phyloP scores from a whole-genome alignment of 495 filamentous ascomycete genomes.

The Aspergillus egyptiacus region DNA sequence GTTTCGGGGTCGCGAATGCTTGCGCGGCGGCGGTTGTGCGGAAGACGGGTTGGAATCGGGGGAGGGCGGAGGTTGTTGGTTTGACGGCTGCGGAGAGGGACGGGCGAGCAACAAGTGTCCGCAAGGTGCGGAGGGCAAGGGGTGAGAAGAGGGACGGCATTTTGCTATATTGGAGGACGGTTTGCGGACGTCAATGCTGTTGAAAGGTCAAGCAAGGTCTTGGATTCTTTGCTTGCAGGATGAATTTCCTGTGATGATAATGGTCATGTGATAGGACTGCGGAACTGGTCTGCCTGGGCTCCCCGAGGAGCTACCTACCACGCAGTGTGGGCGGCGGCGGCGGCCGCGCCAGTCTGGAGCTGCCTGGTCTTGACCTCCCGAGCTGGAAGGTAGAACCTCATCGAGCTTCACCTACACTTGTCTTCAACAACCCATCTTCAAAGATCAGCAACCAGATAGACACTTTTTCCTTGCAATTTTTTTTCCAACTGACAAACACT shows the following conservation, averaged over 20 bases:
- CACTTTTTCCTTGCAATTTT: too few relatives aligned
- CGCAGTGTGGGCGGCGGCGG: too few relatives aligned
- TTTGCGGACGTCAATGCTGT: not conserved
- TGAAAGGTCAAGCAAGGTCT: too few relatives aligned
- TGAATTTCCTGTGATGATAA: constrained; percentile 14
- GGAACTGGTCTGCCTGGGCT: constrained; percentile 18
- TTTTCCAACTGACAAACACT: too few relatives aligned
- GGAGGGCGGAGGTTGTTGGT: constrained; percentile 19
- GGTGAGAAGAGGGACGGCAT: constrained; percentile 38
- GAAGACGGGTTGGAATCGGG: constrained; percentile 34
- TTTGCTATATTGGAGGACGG: constrained; percentile 1
- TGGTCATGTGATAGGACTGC: constrained; percentile 27
- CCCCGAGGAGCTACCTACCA: constrained; percentile 39
- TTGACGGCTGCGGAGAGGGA: constrained; percentile 15
- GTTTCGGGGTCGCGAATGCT: constrained; percentile 2
- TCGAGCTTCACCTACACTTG: constrained; percentile 7
- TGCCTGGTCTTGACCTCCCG: constrained; percentile 15
- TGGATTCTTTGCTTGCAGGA: constrained; percentile 5
- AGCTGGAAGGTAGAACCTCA: constrained; percentile 4
- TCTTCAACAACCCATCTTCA: not conserved
- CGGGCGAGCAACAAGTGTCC: constrained; percentile 34
- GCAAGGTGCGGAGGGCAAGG: constrained; percentile 34
- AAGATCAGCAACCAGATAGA: too few relatives aligned
- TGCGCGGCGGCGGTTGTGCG: constrained; percentile 25
- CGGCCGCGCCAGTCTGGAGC: constrained; percentile 28